Evolutionary conservation across 352 stramenopile species (phyloP), one percentile per base, ranked within the genome.

Genomic region (Phytophthora megakarya): DNA sequence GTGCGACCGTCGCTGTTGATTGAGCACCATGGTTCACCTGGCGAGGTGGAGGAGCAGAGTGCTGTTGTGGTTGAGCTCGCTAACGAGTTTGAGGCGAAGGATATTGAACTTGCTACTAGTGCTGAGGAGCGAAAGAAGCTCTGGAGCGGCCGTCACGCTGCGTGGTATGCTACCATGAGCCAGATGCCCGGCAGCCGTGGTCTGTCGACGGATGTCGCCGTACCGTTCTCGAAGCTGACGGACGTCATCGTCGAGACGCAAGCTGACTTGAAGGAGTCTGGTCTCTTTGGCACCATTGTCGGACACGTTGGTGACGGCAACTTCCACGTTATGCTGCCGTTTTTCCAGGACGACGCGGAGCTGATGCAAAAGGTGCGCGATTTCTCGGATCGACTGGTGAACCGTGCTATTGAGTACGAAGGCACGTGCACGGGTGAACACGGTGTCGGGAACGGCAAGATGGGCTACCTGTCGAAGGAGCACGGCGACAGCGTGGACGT

Each of bases 371-470:
- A 91, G 61, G 83, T 98, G 37, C 82, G 91, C 49, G 72, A 84
- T 25, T 94, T 99, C 33, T 97, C 94, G 54, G 81, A 92, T 55
- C 83, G 83, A 12, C 69, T 95, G 12, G 85, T 93, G 35, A 69
- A 88, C 53, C 78, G 84, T n/a, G 93, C 93, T n/a, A 80, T 98
- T 10, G 73, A 65, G 12, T 89, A 88, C 52, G 97, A 97, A 32
- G 97, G 97, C 43, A 99, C 96, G 26, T 99, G 97, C 83, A 99
- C 97, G n/a, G 97, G 97, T 46, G 97, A 99, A 75, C 97, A 99
- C 72, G 97, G 97, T 30, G 75, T 99, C 12, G 97, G 97, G 13
- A 89, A 93, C 55, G 97, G 97, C 56, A 99, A 99, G 80, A 97
- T 92, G 63, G 79, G 86, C 49, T 98, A 98, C 71, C 61, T 98